phyloP scores from a whole-genome alignment of 1,139 yeast species.

The Taphrina communis region DNA sequence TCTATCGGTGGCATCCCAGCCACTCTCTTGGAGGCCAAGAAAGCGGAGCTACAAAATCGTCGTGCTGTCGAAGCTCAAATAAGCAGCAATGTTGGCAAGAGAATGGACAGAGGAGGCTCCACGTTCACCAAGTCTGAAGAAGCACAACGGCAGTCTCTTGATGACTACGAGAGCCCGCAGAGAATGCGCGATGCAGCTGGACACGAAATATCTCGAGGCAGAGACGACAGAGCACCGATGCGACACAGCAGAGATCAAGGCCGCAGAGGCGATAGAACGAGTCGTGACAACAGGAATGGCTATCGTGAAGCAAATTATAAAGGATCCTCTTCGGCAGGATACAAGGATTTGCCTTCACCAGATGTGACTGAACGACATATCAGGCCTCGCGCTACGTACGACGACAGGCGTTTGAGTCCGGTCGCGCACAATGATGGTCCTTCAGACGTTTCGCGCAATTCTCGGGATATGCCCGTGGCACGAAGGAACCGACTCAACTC shows the following conservation, averaged over 20 bases:
- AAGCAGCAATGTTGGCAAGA: constrained; percentile 1
- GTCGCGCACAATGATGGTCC: neutral
- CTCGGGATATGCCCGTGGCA: neutral
- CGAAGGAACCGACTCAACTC: neutral
- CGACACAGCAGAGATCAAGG: neutral
- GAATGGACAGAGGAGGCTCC: neutral
- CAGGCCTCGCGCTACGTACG: neutral
- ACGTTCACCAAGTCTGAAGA: neutral
- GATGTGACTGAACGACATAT: neutral
- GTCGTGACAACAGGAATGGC: neutral
- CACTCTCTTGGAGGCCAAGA: constrained; percentile 46
- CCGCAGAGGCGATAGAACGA: neutral
- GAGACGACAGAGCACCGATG: neutral
- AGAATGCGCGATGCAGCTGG: constrained; percentile 14
- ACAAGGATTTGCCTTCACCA: neutral
- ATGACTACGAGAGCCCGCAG: constrained; percentile 20
- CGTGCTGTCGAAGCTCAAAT: constrained; percentile 13
- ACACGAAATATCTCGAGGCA: neutral
- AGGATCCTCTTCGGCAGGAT: neutral
- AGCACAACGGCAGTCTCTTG: constrained; percentile 16
- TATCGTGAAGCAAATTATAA: neutral
- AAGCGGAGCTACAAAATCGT: constrained; percentile 44
- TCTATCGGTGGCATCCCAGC: constrained; percentile 48
- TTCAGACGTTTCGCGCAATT: neutral
- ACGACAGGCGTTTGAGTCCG: constrained; percentile 9